These are phyloP conservation scores for Tetracentron sinense DNA, from an alignment of 164 flowering plant species.

Conservation along the genomic window DNA sequence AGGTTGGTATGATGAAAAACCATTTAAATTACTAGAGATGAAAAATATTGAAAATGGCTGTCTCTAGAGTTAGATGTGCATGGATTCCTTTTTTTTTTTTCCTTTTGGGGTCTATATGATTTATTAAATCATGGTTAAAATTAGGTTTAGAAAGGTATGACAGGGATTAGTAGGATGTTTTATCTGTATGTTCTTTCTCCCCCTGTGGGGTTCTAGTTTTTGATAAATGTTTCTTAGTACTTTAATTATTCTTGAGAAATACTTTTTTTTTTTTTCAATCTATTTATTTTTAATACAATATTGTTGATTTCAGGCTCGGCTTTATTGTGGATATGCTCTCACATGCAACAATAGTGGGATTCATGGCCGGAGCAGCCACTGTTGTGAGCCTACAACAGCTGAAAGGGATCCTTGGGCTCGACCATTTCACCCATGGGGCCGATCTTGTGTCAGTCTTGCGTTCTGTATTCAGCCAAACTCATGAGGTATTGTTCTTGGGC, in stretches of 20 bases:
- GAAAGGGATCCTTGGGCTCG: constrained; percentile 78
- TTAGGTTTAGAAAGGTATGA: too few species aligned
- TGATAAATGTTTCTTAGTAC: too few species aligned
- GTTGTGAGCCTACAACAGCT: constrained; percentile 89
- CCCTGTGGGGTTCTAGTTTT: too few species aligned
- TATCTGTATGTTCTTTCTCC: too few species aligned
- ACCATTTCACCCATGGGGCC: constrained; percentile 69
- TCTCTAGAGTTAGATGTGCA: not conserved
- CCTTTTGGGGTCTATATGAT: too few species aligned
- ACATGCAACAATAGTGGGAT: constrained; percentile 94
- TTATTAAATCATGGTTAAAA: too few species aligned
- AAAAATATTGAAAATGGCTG: too few species aligned
- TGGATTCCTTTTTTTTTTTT: too few species aligned
- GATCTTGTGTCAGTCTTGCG: constrained; percentile 76
- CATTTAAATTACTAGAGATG: too few species aligned
- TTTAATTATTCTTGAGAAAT: too few species aligned
- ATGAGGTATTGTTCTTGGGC: constrained; percentile 47
- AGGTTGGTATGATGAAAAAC: constrained; percentile 57
- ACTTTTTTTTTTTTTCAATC: too few species aligned
- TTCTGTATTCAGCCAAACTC: constrained; percentile 76
- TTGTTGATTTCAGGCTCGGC: constrained; percentile 64
- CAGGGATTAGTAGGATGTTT: too few species aligned
- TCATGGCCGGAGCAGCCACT: constrained; percentile 97
- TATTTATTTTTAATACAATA: not conserved
- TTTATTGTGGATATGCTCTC: constrained; percentile 93